Evolutionary conservation across 306 rosid genomes (phyloP).

Genomic region (Betula pendula): DNA sequence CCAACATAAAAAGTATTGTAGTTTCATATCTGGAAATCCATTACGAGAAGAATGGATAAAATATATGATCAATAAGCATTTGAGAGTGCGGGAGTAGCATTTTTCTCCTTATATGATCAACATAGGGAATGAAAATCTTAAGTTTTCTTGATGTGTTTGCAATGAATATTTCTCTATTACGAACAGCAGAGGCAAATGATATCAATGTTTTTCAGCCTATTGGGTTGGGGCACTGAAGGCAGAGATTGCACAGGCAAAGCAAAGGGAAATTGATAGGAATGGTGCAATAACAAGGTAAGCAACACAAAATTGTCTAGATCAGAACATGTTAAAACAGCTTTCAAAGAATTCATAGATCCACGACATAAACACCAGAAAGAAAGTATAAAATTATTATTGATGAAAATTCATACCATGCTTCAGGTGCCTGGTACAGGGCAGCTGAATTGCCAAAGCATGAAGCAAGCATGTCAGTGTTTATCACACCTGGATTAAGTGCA

Average conservation of each 20-base stretch:
- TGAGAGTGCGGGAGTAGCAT: too few relatives aligned
- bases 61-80: background rate
- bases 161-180: background rate
- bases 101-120: too few relatives aligned
- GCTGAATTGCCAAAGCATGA: slow-evolving; percentile 82
- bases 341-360: background rate
- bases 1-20: background rate
- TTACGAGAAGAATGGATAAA: background rate
- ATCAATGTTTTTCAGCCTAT: background rate
- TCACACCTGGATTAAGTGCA: slow-evolving; percentile 85
- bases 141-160: background rate
- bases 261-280: background rate
- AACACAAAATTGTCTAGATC: background rate
- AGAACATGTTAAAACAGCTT: background rate
- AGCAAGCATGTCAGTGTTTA: slow-evolving; percentile 82
- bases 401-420: slow-evolving; percentile 52
- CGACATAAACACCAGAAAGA: background rate
- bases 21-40: background rate
- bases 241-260: background rate
- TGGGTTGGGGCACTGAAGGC: background rate
- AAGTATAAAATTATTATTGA: background rate
- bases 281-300: background rate
- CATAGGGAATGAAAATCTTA: background rate
- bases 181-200: background rate
- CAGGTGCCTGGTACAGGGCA: slow-evolving; percentile 64